Base-by-base conservation (phyloP, 2,329 filamentous ascomycete genomes). In the Diaporthe citri region DNA sequence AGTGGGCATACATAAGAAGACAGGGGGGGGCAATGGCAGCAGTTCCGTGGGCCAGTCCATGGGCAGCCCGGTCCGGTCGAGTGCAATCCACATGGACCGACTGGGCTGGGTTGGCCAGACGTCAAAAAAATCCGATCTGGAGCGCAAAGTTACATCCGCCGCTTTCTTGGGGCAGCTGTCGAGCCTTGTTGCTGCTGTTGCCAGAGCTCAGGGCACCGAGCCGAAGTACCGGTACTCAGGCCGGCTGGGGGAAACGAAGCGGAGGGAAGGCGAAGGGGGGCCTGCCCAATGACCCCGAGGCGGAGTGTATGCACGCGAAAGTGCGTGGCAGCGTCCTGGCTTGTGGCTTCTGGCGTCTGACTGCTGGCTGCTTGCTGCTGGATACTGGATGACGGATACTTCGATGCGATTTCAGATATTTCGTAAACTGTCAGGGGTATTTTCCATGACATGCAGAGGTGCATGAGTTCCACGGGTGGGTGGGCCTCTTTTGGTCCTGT, bases 131-230 rank as follows among this genome's bases (percentile, higher is more conserved):
- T 71, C 67, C 67, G 67, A 71, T 71, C 55, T 59, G 67, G 46
- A 71, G 67, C 52, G 39, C n/a, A 51, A 36, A 72, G 57, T 72
- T 72, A 64, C 71, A 72, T 64, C 70, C 70, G 70, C 55, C 51
- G 56, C 70, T 39, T 31, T 72, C 57, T 28, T 64, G 57, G 71
- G 43, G 43, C 71, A 60, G 41, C 41, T 17, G 36, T 72, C 13
- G 39, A 48, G 56, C 56, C 62, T 48, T 51, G 64, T 52, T 41
- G 48, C 64, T 41, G 41, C 12, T 36, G 10, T 34, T 34, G 17
- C 28, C 28, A 51, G 62, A 51, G 62, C 62, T 48, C 48, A 48
- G 57, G 43, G 57, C 36, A 36, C 28, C 9, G 57, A 72, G 43
- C 57, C 57, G 43, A 72, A 34, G 71, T 72, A 72, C 48, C 59